Base-by-base conservation (phyloP, 2,329 filamentous ascomycete species). In the Alternaria brassicicola region DNA sequence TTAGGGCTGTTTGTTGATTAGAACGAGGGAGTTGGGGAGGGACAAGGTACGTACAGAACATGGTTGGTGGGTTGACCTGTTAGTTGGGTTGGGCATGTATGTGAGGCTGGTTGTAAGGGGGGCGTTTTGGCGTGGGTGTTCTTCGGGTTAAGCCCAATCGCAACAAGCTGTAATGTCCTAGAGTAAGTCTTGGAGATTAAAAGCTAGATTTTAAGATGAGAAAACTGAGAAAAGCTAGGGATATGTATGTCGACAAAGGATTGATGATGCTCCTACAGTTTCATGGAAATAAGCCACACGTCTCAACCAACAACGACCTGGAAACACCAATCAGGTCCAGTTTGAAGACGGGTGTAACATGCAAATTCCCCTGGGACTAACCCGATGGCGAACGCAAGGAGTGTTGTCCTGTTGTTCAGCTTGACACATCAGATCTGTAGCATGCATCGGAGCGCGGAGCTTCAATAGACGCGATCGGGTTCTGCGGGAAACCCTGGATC, bases 11-110 rank as follows among this genome's bases (percentile, higher is more conserved):
- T 7, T 55, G 45, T n/a, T 33, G 41, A n/a, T 35, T 15, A 55
- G 38, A 10, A 3, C 0, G n/a, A 4, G 15, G 8, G 3, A n/a
- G 3, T 5, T 30, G 51, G 9, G 0, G 7, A 19, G 19, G 17
- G 28, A 9, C 13, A 17, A 19, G 19, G 28, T 15, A 38, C 68
- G 39, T 71, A 75, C 73, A 74, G 42, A 73, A 73, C 73, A 76
- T 75, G 62, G 23, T 54, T 21, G 28, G 2, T 5, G 33, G 38
- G 31, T 15, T 31, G 35, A 19, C 21, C 1, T 28, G 25, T 1
- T 28, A n/a, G 17, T 2, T 31, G 23, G n/a, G 23, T 21, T 6
- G 3, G 12, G 26, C 6, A 46, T 31, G 28, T 13, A 21, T 19
- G 17, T 21, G 26, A 31, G 12, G 17, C 2, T 23, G 21, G 17